phyloP scores from a whole-genome alignment of 1,284 basidiomycete species.

The Heliocybe sulcata region DNA sequence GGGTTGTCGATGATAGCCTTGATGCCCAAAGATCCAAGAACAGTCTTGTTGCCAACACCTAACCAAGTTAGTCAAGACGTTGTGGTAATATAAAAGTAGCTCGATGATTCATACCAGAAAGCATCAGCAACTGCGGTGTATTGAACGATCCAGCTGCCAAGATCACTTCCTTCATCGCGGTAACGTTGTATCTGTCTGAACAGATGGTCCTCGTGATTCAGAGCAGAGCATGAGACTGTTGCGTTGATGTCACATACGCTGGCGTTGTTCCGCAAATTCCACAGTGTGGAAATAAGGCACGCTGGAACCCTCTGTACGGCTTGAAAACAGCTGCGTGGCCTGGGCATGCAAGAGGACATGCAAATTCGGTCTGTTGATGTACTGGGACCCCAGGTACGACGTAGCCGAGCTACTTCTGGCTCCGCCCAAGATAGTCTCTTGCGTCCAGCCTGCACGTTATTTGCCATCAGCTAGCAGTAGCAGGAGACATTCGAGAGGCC shows the following conservation, averaged over 20 bases:
- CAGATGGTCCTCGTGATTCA: background rate
- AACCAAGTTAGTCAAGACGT: conserved; percentile 8
- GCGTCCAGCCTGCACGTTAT: conserved; percentile 13
- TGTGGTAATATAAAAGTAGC: background rate
- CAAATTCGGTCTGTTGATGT: conserved; percentile 13
- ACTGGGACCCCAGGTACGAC: conserved; percentile 15
- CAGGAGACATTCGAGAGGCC: background rate
- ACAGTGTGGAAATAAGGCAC: conserved; percentile 1
- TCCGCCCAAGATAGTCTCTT: conserved; percentile 14
- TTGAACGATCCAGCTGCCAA: conserved; percentile 4
- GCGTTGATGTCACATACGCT: background rate
- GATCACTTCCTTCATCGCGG: conserved; percentile 6
- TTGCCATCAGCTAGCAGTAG: background rate
- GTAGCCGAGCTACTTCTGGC: conserved; percentile 16
- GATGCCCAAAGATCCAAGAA: conserved; percentile 21
- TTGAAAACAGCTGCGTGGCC: conserved; percentile 7
- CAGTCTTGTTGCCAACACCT: conserved; percentile 32
- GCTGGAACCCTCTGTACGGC: background rate
- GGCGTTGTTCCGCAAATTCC: background rate
- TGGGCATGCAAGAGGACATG: conserved; percentile 14
- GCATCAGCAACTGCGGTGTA: conserved; percentile 1
- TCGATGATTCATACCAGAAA: background rate
- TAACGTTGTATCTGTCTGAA: background rate
- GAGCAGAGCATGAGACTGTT: background rate
- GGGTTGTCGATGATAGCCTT: conserved; percentile 22